phyloP scores from a whole-genome alignment of 2,329 filamentous ascomycete genomes.

The Hirsutella minnesotensis region DNA sequence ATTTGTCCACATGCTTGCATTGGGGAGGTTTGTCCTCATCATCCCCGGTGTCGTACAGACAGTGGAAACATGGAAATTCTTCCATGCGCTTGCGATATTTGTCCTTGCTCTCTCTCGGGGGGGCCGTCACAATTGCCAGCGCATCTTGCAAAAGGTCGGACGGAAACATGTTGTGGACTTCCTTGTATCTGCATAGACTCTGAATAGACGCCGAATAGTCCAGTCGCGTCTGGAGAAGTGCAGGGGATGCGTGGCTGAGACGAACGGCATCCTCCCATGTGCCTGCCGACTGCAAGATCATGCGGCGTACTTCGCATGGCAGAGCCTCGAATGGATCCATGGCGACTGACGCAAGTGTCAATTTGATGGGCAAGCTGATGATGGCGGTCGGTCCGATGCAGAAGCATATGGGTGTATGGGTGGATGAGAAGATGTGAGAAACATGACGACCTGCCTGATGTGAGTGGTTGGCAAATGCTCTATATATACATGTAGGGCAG shows the following conservation, averaged over 20 bases:
- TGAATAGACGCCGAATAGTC: background rate
- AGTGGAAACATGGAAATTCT: no score
- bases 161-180: background rate
- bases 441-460: no score
- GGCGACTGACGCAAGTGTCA: no score
- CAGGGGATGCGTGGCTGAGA: background rate
- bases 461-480: no score
- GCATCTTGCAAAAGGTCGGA: background rate
- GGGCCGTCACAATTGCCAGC: no score
- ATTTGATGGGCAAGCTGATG: no score
- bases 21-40: no score
- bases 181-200: background rate
- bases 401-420: no score
- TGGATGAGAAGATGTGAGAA: no score
- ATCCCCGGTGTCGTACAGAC: no score
- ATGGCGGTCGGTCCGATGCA: no score
- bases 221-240: background rate
- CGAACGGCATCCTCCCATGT: background rate
- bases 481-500: no score
- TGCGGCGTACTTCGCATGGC: background rate
- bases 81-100: background rate
- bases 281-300: background rate
- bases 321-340: background rate
- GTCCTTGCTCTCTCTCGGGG: background rate
- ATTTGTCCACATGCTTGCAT: background rate